Evolutionary conservation across 257 asterid genomes (phyloP).

Genomic region (Echites panduratus): DNA sequence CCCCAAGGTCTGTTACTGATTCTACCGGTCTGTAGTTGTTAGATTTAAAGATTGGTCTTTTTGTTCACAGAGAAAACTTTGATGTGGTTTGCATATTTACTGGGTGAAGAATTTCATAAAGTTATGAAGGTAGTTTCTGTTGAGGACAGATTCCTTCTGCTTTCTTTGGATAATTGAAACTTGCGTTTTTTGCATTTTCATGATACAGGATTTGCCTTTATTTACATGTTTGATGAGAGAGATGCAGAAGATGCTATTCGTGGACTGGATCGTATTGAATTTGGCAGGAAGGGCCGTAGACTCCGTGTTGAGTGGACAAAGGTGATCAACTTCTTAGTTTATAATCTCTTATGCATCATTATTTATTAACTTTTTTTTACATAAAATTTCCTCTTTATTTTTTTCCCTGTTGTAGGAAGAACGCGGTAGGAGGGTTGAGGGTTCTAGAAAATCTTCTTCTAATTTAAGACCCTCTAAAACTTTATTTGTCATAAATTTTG

Average conservation of each 20-base stretch:
- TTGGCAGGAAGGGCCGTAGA: conserved; percentile 76
- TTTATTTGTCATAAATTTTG: conserved; percentile 76
- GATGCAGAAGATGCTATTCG: conserved; percentile 87
- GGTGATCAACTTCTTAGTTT: no score
- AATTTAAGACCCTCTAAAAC: conserved; percentile 58
- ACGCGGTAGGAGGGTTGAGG: conserved; percentile 50
- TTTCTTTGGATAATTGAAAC: conserved; percentile 3
- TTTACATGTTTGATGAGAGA: conserved; percentile 83
- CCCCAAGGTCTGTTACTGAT: conserved; percentile 66
- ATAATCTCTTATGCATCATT: no score
- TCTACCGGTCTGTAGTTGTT: conserved; percentile 37
- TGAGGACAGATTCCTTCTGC: conserved; percentile 18
- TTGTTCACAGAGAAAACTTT: conserved; percentile 29
- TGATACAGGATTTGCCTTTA: conserved; percentile 50
- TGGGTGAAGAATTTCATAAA: conserved; percentile 15
- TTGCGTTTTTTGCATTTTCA: neutral
- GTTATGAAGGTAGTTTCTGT: conserved; percentile 9
- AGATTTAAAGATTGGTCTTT: conserved; percentile 34
- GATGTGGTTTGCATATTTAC: conserved; percentile 25
- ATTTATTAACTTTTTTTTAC: no score
- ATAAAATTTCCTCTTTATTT: neutral
- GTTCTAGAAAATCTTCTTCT: conserved; percentile 44
- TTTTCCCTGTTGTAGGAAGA: conserved; percentile 50
- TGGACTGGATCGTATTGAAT: conserved; percentile 64
- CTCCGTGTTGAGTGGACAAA: conserved; percentile 93